These are phyloP conservation scores for Clavispora phyllophila DNA, from an alignment of 805 yeast genomes.

Conservation along the genomic window DNA sequence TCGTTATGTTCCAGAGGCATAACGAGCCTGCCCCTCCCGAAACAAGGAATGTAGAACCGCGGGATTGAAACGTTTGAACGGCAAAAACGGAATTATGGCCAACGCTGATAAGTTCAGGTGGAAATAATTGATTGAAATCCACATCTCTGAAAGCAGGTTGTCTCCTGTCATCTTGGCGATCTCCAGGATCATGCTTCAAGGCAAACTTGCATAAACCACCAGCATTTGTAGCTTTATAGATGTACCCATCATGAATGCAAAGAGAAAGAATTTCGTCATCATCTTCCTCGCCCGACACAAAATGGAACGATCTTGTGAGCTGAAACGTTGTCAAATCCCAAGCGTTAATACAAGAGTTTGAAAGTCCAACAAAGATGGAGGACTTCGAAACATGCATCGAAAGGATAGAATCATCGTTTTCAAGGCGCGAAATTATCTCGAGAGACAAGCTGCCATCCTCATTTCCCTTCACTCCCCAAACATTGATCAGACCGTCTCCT, in stretches of 20 bases:
- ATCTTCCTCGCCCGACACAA: conserved; percentile 11
- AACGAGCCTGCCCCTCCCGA: conserved; percentile 73
- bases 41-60: conserved; percentile 42
- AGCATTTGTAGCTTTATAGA: conserved; percentile 56
- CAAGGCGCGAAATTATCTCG: conserved; percentile 25
- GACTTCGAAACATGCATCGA: conserved; percentile 62
- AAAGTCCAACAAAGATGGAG: conserved; percentile 77
- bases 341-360: conserved; percentile 67
- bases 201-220: conserved; percentile 34
- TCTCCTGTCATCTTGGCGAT: background rate
- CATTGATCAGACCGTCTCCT: conserved; percentile 84
- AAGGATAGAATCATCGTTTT: conserved; percentile 65
- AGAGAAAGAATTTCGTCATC: conserved; percentile 49
- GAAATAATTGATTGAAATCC: conserved; percentile 6
- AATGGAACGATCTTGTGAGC: conserved; percentile 43
- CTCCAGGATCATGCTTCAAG: conserved; percentile 14
- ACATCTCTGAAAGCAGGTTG: conserved; percentile 4
- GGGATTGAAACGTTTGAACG: conserved; percentile 41
- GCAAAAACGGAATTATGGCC: conserved; percentile 43
- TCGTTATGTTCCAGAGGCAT: conserved; percentile 61
- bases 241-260: conserved; percentile 49
- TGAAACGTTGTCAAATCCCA: conserved; percentile 88
- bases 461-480: conserved; percentile 53
- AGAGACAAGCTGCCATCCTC: conserved; percentile 2
- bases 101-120: conserved; percentile 7